Base-by-base conservation (phyloP, 208 protist genomes). In the Trypanosomatidae sp. region DNA sequence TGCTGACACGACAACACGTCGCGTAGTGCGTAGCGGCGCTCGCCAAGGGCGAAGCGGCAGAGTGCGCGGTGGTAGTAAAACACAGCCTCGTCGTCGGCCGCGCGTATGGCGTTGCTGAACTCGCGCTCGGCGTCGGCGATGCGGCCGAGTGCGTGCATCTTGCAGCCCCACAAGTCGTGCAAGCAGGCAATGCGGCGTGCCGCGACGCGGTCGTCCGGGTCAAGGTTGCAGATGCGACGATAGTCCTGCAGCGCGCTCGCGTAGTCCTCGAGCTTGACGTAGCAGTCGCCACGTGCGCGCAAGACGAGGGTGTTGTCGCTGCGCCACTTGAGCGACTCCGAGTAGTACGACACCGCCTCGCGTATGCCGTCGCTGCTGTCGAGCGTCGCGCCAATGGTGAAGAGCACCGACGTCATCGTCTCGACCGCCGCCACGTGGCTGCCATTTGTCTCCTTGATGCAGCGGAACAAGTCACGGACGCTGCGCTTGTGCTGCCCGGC, bases 241-340 rank as follows among this genome's bases (percentile, higher is more conserved):
- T 84, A 93, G 48, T 89, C 84, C 2, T 59, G 48, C 43, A 93
- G 59, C 10, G 79, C 84, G 18, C 71, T 46, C 45, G 85, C 55
- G 45, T 80, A 89, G 35, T 78, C 57, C 58, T 86, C 74, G 32
- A 88, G 37, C 50, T 85, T 84, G 16, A 75, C 60, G 59, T 93
- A 93, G 56, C 84, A 93, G 48, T 89, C 80, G 5, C 67, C 79
- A 23, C 84, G 75, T 2, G 84, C 80, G 48, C 89, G 67, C 24
- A 93, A 56, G 18, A 90, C 85, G 20, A 70, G 66, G 43, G 67
- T 61, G 61, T 93, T 93, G 48, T 89, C 80, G 1, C 61, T 41
- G 8, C 72, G 59, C 85, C 80, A 93, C 54, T 89, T 74, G 46
- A 93, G 71, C 24, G 79, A 89, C 42, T 83, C 77, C n/a, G 79